phyloP scores from a whole-genome alignment of 306 rosid genomes.

The Pachyrhizus erosus region DNA sequence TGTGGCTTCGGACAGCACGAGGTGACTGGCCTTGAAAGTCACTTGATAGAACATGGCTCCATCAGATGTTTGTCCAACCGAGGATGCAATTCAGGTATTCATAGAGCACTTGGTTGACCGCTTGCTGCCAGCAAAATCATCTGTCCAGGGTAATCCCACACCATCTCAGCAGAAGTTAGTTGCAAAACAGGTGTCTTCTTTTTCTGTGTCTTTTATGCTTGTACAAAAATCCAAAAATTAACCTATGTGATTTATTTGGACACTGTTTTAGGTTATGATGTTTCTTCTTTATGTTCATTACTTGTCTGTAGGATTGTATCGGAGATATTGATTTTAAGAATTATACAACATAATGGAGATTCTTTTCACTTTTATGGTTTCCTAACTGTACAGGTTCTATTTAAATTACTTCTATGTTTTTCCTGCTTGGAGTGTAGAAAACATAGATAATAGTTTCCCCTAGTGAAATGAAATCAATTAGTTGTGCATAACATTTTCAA shows the following conservation, averaged over 20 bases:
- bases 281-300: constrained; percentile 22
- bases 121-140: constrained; percentile 63
- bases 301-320: not conserved
- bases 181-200: constrained; percentile 71
- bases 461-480: constrained; percentile 14
- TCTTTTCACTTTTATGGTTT: constrained; percentile 27
- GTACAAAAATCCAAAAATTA: not conserved
- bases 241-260: constrained; percentile 9
- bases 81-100: constrained; percentile 69
- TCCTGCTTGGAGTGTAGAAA: not conserved
- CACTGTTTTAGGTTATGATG: not conserved
- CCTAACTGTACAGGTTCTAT: not conserved
- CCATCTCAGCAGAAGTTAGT: constrained; percentile 52
- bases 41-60: constrained; percentile 50
- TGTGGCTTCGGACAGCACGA: constrained; percentile 26
- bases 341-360: not conserved
- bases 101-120: constrained; percentile 72
- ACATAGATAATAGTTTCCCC: not conserved
- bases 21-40: constrained; percentile 3
- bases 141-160: constrained; percentile 54
- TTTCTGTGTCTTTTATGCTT: not conserved
- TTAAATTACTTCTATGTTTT: constrained; percentile 11
- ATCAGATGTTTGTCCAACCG: constrained; percentile 62
- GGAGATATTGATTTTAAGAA: constrained; percentile 7
- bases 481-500: constrained; percentile 19